Evolutionary conservation across 2,329 filamentous ascomycete genomes (phyloP).

Genomic region (Clarireedia paspali): DNA sequence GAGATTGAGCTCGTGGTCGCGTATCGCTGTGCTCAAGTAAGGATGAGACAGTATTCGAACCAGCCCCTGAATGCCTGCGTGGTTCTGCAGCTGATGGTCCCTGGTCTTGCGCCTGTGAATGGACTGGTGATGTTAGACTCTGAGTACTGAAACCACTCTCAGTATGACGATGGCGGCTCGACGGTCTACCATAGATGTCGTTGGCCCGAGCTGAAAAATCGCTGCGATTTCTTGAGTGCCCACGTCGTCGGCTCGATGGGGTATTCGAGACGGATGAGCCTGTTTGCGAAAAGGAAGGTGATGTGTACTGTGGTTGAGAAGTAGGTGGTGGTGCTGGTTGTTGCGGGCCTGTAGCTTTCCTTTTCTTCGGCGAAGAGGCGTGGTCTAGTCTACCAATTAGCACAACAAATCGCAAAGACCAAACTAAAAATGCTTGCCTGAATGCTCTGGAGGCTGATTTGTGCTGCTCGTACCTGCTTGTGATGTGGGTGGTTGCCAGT

Average conservation of each 20-base stretch:
- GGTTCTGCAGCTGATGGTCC: conserved; percentile 13
- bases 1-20: conserved; percentile 14
- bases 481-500: conserved; percentile 77
- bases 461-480: conserved; percentile 47
- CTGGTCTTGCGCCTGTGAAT: conserved; percentile 12
- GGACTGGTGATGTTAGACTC: conserved; percentile 18
- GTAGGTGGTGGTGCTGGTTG: conserved; percentile 39
- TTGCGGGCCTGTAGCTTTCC: conserved; percentile 61
- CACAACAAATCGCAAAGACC: conserved; percentile 32
- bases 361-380: conserved; percentile 75
- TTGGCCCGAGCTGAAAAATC: conserved; percentile 40
- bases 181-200: conserved; percentile 32
- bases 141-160: conserved; percentile 23
- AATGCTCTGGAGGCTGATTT: conserved; percentile 64
- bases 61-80: conserved; percentile 20
- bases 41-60: conserved; percentile 26
- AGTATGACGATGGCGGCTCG: conserved; percentile 31
- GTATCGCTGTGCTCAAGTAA: conserved; percentile 26
- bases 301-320: conserved; percentile 39
- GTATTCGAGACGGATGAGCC: conserved; percentile 46
- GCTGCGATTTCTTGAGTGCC: conserved; percentile 58
- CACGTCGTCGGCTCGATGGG: conserved; percentile 45
- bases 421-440: conserved; percentile 52
- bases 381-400: conserved; percentile 41
- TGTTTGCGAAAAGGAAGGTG: conserved; percentile 49